A percentile compares a stretch with the other conserved stretches of the same genome.
These are phyloP conservation scores for Pholiota microspora DNA, from an alignment of 768 basidiomycete genomes.

Conservation along the genomic window DNA sequence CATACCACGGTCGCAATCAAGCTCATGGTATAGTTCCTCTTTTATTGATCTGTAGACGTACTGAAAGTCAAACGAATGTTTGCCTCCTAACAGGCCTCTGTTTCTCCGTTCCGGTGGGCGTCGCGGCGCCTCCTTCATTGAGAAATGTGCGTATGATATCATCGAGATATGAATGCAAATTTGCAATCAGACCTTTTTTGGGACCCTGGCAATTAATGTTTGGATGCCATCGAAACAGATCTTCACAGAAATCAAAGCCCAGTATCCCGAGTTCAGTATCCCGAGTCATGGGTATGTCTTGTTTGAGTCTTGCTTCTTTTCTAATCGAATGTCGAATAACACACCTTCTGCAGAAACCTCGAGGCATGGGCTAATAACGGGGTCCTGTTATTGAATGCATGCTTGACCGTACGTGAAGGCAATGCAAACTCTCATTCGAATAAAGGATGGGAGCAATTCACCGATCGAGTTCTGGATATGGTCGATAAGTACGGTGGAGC, in stretches of 20 bases:
- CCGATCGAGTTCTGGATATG: conserved; percentile 72
- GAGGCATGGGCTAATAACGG: conserved; percentile 81
- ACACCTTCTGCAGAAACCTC: conserved; percentile 56
- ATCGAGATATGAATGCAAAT: too few relatives aligned
- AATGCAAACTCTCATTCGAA: conserved; percentile 78
- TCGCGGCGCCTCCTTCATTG: conserved; percentile 77
- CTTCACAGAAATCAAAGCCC: conserved; percentile 81
- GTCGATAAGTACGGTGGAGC: conserved; percentile 77
- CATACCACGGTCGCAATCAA: conserved; percentile 78
- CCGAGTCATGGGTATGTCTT: conserved; percentile 76
- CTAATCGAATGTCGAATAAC: conserved; percentile 4
- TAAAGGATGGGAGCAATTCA: conserved; percentile 91
- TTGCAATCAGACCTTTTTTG: too few relatives aligned
- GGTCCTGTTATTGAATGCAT: conserved; percentile 90
- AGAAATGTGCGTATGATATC: conserved; percentile 55
- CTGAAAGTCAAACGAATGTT: background rate
- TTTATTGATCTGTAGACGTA: background rate
- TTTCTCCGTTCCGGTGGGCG: conserved; percentile 86
- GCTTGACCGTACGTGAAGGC: conserved; percentile 79
- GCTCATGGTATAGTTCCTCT: conserved; percentile 64
- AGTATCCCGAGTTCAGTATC: conserved; percentile 74
- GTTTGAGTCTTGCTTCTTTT: conserved; percentile 4
- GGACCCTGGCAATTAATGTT: too few relatives aligned
- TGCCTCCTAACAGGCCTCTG: conserved; percentile 55
- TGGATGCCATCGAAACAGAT: conserved; percentile 62